phyloP scores from a whole-genome alignment of 2,329 filamentous ascomycete species.

The Monilinia aucupariae region DNA sequence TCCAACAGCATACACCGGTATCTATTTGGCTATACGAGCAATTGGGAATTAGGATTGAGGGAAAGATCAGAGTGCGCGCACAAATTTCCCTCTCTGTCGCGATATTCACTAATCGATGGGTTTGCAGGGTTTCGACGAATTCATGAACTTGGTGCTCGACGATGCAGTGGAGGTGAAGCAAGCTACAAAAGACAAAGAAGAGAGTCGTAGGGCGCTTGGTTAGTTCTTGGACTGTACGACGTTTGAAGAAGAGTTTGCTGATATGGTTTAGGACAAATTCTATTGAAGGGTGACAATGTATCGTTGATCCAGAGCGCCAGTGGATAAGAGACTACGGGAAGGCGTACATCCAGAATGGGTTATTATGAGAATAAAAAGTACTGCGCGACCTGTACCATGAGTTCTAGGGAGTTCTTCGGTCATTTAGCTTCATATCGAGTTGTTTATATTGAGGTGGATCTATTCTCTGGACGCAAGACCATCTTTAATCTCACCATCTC shows the following conservation, averaged over 20 bases:
- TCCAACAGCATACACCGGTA: conserved; percentile 70
- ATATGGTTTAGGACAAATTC: conserved; percentile 50
- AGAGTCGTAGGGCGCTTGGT: conserved; percentile 76
- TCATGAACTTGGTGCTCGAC: conserved; percentile 97
- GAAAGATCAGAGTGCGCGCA: conserved; percentile 79
- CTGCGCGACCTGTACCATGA: conserved; percentile 13
- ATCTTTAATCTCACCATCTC: conserved; percentile 57
- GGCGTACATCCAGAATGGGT: conserved; percentile 26
- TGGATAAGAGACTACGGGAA: conserved; percentile 26
- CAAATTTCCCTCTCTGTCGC: background rate
- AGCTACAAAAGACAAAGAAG: conserved; percentile 73
- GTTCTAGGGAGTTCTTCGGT: conserved; percentile 18
- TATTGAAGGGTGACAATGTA: conserved; percentile 64
- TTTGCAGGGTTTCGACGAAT: conserved; percentile 88
- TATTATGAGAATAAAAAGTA: conserved; percentile 25
- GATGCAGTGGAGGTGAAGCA: conserved; percentile 90
- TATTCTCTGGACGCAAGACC: conserved; percentile 21
- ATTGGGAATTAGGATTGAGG: conserved; percentile 87
- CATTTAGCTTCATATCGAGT: conserved; percentile 11
- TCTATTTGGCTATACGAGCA: conserved; percentile 98
- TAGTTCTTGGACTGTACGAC: conserved; percentile 38
- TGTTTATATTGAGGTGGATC: conserved; percentile 15
- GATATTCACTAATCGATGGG: conserved; percentile 22
- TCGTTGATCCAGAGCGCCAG: conserved; percentile 51
- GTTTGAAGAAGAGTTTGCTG: conserved; percentile 14